Percentiles rank a stretch among this genome's conserved stretches.
Evolutionary conservation across 1,139 yeast genomes (phyloP).

Genomic region (Lodderomyces orthopsilosis): DNA sequence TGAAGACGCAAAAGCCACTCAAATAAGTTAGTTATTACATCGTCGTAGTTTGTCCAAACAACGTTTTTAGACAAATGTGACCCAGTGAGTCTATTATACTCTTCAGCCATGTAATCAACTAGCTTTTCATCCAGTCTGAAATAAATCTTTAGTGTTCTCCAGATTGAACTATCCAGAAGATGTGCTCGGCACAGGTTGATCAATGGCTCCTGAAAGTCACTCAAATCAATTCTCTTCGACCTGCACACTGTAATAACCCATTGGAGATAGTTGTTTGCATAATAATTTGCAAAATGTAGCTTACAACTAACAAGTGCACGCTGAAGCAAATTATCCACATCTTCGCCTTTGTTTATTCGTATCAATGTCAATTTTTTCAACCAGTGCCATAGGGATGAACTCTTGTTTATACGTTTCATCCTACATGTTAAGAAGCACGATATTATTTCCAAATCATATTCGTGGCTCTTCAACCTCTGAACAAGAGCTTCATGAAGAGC

Average conservation of each 20-base stretch:
- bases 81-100: conserved; percentile 5
- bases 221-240: conserved; percentile 8
- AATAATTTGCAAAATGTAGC: conserved; percentile 42
- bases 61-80: neutral
- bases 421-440: conserved; percentile 33
- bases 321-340: neutral
- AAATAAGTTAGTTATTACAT: conserved; percentile 10
- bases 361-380: conserved; percentile 28
- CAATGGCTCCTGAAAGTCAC: conserved; percentile 4
- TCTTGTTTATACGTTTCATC: conserved; percentile 39
- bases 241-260: conserved; percentile 26
- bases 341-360: neutral
- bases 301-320: conserved; percentile 30
- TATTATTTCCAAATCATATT: conserved; percentile 29
- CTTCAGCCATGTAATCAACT: conserved; percentile 5
- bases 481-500: conserved; percentile 29
- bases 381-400: conserved; percentile 41
- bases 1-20: conserved; percentile 16
- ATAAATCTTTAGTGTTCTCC: conserved; percentile 22
- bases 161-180: conserved; percentile 31
- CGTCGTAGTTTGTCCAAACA: neutral
- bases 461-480: conserved; percentile 15
- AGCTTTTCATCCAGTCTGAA: neutral
- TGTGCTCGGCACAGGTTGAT: conserved; percentile 5
- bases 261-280: conserved; percentile 32